Evolutionary conservation across 2,329 filamentous ascomycete genomes (phyloP).

Genomic region (Aspergillus sp.): DNA sequence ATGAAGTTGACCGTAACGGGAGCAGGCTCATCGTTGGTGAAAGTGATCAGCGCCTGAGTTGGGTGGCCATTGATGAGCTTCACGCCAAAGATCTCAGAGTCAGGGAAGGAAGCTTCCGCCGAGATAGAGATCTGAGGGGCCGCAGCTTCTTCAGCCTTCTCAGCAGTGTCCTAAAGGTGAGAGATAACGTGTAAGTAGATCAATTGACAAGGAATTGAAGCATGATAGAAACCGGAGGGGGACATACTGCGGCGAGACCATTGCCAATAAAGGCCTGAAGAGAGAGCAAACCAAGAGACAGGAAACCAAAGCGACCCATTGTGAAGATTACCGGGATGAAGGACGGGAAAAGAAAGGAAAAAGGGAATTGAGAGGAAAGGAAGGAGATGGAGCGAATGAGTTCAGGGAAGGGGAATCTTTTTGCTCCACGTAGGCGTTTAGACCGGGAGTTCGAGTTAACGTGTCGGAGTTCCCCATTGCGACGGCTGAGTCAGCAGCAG

Average conservation of each 20-base stretch:
- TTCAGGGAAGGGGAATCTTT: slow-evolving; percentile 4
- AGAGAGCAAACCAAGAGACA: slow-evolving; percentile 67
- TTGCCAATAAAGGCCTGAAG: slow-evolving; percentile 62
- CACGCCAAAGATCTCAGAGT: slow-evolving; percentile 80
- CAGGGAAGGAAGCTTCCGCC: slow-evolving; percentile 56
- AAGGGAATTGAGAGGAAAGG: slow-evolving; percentile 1
- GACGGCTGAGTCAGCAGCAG: slow-evolving; percentile 13
- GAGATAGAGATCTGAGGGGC: slow-evolving; percentile 55
- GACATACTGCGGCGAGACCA: slow-evolving; percentile 58
- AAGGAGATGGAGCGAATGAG: slow-evolving; percentile 5
- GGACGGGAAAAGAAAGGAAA: slow-evolving; percentile 4
- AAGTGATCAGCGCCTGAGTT: slow-evolving; percentile 74
- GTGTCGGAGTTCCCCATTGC: slow-evolving; percentile 6
- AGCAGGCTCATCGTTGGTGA: slow-evolving; percentile 76
- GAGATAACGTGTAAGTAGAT: slow-evolving; percentile 10
- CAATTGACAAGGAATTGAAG: slow-evolving; percentile 16
- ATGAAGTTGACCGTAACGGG: slow-evolving; percentile 73
- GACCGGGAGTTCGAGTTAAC: neutral
- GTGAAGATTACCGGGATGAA: slow-evolving; percentile 24
- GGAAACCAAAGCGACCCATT: slow-evolving; percentile 72
- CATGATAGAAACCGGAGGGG: slow-evolving; percentile 3
- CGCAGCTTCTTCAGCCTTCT: slow-evolving; percentile 62
- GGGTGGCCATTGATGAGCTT: slow-evolving; percentile 91
- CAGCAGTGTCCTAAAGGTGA: slow-evolving; percentile 50
- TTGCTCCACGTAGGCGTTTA: slow-evolving; percentile 24